A percentile compares a stretch with the other conserved stretches of the same genome.
Evolutionary conservation across 2,329 filamentous ascomycete genomes (phyloP).

Genomic region (Venturia nashicola): DNA sequence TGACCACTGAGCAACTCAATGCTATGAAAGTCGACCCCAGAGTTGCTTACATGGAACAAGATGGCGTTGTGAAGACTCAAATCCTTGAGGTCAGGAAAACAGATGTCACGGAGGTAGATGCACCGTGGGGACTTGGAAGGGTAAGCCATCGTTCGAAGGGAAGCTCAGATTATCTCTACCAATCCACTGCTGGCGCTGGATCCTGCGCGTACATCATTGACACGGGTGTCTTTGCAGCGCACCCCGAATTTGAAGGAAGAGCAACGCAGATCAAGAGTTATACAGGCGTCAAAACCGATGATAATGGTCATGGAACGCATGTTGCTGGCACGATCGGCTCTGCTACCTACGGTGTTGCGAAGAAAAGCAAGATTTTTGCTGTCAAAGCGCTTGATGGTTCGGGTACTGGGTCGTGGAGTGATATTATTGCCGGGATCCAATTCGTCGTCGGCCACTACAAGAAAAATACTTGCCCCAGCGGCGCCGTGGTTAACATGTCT

Average conservation of each 20-base stretch:
- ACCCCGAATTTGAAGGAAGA: slow-evolving; percentile 18
- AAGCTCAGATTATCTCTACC: slow-evolving; percentile 20
- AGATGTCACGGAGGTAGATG: neutral
- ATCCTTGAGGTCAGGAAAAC: neutral
- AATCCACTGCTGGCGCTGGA: slow-evolving; percentile 19
- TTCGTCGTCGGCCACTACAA: neutral
- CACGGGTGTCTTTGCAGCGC: slow-evolving; percentile 20
- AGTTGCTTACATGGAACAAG: slow-evolving; percentile 7
- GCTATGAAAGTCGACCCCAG: neutral
- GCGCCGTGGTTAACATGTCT: slow-evolving; percentile 44
- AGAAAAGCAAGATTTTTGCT: slow-evolving; percentile 41
- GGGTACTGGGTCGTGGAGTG: slow-evolving; percentile 18
- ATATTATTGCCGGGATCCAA: slow-evolving; percentile 4
- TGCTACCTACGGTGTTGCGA: slow-evolving; percentile 49
- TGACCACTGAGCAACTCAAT: neutral
- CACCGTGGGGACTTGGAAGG: slow-evolving; percentile 8
- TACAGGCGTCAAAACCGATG: slow-evolving; percentile 20
- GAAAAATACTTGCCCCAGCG: slow-evolving; percentile 2
- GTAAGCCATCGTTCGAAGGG: slow-evolving; percentile 15
- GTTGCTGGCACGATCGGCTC: slow-evolving; percentile 51
- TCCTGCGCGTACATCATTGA: slow-evolving; percentile 25
- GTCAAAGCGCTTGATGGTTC: slow-evolving; percentile 32
- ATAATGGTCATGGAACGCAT: slow-evolving; percentile 53
- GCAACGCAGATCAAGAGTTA: slow-evolving; percentile 16
- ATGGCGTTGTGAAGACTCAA: slow-evolving; percentile 3